Evolutionary conservation across 139 green algal genomes (phyloP), one percentile per base, ranked within the genome.

Genomic region (Asterochloris erici): DNA sequence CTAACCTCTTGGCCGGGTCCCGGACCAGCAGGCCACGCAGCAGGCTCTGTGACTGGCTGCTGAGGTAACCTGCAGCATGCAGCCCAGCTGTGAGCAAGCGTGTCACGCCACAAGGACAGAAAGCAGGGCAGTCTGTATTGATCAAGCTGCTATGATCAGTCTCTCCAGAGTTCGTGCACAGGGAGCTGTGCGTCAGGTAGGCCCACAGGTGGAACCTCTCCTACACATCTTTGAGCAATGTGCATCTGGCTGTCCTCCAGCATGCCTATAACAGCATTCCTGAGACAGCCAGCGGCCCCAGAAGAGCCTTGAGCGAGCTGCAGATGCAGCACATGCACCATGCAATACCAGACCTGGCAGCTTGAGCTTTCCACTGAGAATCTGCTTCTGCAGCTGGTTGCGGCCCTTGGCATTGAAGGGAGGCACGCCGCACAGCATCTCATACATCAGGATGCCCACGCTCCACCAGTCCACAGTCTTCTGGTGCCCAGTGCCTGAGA

Each of bases 391-490:
- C 87, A 99, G 91, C 82, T 89, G 89, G n/a, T 90, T 70, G 62
- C 93, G 87, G 68, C 91, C 93, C 90, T 98, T 98, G 83, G 89
- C 90, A 17, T 91, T 87, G 87, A 98, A 99, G 29, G 97, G 97
- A 0, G 95, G 92, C 88, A 95, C 70, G 60, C 97, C 97, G 26
- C 89, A 94, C 77, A 99, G 88, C 97, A 99, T 99, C 89, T 99
- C 97, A 80, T 95, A 98, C 66, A 99, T 88, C 84, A 99, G 91
- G 47, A 99, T 93, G 47, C 97, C 97, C 26, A 96, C 90, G 79
- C 87, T 94, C 96, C 97, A 99, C 97, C 97, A 99, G 92, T 99
- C 97, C 54, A 98, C 97, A 10, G 87, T 80, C 85, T 95, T 85
- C 68, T 77, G 76, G 79, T 85, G 82, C 16, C 82, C 82, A 61